These are phyloP conservation scores for Rutstroemia sp. DNA, from an alignment of 2,329 filamentous ascomycete species.

Conservation along the genomic window DNA sequence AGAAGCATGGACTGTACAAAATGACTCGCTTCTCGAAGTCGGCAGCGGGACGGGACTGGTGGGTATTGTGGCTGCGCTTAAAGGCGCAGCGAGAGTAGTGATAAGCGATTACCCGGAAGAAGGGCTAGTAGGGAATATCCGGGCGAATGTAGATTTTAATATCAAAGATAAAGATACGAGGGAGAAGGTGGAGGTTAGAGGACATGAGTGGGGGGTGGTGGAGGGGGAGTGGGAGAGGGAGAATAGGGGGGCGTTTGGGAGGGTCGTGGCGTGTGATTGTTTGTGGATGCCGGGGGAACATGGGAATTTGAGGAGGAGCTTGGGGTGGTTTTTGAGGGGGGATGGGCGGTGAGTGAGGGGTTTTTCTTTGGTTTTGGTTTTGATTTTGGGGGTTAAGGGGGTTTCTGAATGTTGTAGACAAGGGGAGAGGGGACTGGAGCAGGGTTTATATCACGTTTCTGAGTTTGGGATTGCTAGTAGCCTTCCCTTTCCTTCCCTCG, in stretches of 20 bases:
- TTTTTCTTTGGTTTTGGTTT: not conserved
- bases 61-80: conserved; percentile 40
- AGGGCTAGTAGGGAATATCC: conserved; percentile 51
- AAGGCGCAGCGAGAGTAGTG: conserved; percentile 43
- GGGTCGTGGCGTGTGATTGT: conserved; percentile 64
- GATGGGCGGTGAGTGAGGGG: conserved; percentile 30
- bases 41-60: conserved; percentile 57
- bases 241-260: conserved; percentile 42
- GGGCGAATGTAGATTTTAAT: conserved; percentile 48
- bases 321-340: conserved; percentile 51
- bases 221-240: conserved; percentile 16
- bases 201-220: conserved; percentile 58
- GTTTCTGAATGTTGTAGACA: not conserved
- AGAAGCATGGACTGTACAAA: conserved; percentile 9
- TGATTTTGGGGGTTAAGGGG: not conserved
- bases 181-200: conserved; percentile 39
- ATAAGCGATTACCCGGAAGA: conserved; percentile 63
- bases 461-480: not conserved
- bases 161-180: conserved; percentile 34
- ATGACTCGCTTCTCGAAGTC: conserved; percentile 45
- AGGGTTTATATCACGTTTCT: not conserved
- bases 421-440: not conserved
- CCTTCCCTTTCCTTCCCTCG: not conserved
- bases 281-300: conserved; percentile 72
- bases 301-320: conserved; percentile 53